phyloP scores from a whole-genome alignment of 257 asterid genomes.

The Solanum piurae region DNA sequence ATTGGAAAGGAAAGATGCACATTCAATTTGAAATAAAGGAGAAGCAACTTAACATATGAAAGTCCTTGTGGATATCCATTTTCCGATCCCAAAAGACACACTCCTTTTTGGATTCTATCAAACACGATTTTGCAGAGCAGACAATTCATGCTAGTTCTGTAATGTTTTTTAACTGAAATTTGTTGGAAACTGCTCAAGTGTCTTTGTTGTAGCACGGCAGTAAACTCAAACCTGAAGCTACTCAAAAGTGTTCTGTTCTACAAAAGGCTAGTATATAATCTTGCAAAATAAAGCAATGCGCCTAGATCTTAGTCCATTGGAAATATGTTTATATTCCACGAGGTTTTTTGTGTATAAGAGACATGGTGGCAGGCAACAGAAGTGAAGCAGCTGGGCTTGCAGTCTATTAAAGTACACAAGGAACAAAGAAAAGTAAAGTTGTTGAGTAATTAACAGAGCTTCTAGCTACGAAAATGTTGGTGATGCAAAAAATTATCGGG shows the following conservation, averaged over 20 bases:
- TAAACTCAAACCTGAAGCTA: neutral
- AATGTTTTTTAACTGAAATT: neutral
- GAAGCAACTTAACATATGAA: neutral
- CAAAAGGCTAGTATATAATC: neutral
- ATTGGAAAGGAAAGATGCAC: neutral
- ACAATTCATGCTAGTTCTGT: neutral
- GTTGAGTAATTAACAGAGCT: neutral
- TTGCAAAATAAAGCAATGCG: neutral
- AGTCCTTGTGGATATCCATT: neutral
- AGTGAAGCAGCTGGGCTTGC: neutral
- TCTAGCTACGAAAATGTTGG: neutral
- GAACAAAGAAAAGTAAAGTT: neutral
- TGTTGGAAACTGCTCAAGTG: neutral
- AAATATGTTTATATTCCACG: neutral
- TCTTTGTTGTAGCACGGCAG: neutral
- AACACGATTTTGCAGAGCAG: neutral
- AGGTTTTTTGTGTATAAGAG: neutral
- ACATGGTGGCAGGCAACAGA: neutral
- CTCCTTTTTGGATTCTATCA: neutral
- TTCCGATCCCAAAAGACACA: neutral
- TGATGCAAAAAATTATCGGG: neutral
- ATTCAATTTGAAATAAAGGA: neutral
- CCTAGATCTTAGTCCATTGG: neutral
- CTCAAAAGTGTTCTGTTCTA: neutral
- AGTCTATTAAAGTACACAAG: neutral